Percentiles rank a stretch among this genome's conserved stretches.
Evolutionary conservation across 345 rosid species (phyloP).

Genomic region (Syzygium aqueum): DNA sequence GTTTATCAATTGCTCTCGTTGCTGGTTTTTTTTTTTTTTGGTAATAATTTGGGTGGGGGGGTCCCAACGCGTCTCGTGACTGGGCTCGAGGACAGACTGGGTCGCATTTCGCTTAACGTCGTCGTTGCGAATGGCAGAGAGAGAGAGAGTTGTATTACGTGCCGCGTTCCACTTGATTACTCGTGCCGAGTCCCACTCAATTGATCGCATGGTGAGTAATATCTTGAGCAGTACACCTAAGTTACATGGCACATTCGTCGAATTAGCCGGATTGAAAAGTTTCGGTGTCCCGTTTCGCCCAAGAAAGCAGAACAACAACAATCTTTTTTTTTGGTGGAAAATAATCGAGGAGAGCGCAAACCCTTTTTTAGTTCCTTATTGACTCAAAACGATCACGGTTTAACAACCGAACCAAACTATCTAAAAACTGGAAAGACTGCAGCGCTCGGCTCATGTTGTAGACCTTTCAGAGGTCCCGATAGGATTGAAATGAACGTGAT

Average conservation of each 20-base stretch:
- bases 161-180: no score
- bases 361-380: neutral
- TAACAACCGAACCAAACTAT: neutral
- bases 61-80: neutral
- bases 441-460: rapidly evolving
- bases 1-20: rapidly evolving
- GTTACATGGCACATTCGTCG: neutral
- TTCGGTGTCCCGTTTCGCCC: rapidly evolving
- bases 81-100: neutral
- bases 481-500: neutral
- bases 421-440: rapidly evolving
- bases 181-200: no score
- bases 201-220: neutral
- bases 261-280: neutral
- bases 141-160: no score
- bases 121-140: neutral
- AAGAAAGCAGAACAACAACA: neutral
- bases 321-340: neutral
- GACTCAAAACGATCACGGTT: neutral
- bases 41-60: neutral
- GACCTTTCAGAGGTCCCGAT: neutral
- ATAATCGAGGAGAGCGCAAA: neutral
- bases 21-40: neutral
- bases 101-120: neutral
- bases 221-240: rapidly evolving